phyloP scores from a whole-genome alignment of 306 rosid species.

The Castanopsis chinensis region DNA sequence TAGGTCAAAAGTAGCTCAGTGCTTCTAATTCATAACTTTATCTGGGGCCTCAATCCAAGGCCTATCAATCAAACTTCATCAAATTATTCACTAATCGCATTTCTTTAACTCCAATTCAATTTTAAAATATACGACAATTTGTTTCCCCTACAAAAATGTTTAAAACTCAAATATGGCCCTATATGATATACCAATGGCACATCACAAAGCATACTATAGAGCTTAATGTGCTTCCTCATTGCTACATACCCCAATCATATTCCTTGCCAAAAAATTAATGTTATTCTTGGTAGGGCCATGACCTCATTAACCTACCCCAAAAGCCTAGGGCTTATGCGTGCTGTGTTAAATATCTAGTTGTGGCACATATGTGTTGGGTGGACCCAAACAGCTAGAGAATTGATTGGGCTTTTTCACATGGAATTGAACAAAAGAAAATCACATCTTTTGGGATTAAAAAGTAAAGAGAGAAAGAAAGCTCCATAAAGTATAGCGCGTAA shows the following conservation, averaged over 20 bases:
- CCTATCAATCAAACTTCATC: constrained; percentile 2
- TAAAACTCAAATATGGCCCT: too few species aligned
- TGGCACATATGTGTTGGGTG: neutral
- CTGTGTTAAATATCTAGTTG: neutral
- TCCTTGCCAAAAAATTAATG: neutral
- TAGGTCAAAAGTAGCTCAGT: constrained; percentile 17
- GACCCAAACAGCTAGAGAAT: neutral
- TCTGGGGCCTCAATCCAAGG: too few species aligned
- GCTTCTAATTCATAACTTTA: neutral
- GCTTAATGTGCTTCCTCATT: neutral
- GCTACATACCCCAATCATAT: neutral
- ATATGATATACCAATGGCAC: neutral
- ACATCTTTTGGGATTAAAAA: neutral
- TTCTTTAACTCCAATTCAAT: neutral
- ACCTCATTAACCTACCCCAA: neutral
- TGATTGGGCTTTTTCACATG: neutral
- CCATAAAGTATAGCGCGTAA: neutral
- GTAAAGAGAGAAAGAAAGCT: neutral
- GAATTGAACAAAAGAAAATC: neutral
- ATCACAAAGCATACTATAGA: neutral
- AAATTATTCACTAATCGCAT: neutral
- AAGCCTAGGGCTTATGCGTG: neutral
- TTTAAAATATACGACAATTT: neutral
- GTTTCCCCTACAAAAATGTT: too few species aligned
- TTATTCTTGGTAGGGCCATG: neutral